These are phyloP conservation scores for Oryza meridionalis DNA, from an alignment of 176 grass and related monocot species.

Conservation along the genomic window DNA sequence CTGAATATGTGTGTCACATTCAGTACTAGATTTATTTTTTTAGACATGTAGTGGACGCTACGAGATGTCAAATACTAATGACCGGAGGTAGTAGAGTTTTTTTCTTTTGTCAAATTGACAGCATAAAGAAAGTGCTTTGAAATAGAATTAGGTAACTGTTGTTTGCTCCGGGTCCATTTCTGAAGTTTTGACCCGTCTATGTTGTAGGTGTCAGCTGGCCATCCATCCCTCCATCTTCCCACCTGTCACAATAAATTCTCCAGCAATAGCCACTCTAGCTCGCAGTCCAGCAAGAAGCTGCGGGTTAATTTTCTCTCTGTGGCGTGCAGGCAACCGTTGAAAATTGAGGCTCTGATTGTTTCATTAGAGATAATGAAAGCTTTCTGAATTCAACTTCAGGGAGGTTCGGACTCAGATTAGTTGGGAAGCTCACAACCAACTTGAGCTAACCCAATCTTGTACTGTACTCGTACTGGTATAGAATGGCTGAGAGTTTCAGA, in stretches of 20 bases:
- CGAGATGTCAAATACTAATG: no score
- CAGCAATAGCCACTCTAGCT: not conserved
- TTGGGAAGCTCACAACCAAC: conserved; percentile 12
- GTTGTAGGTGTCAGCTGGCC: not conserved
- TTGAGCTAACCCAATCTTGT: not conserved
- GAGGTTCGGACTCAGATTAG: not conserved
- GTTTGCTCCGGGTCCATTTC: not conserved
- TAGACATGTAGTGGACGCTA: no score
- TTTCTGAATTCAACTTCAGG: not conserved
- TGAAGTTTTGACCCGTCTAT: conserved; percentile 21
- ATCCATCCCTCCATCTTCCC: conserved; percentile 11
- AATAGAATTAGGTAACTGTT: conserved; percentile 36
- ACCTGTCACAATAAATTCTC: conserved; percentile 30
- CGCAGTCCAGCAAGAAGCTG: not conserved
- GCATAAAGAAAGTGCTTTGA: conserved; percentile 1
- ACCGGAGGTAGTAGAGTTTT: no score
- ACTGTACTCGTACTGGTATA: no score
- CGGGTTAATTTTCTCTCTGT: not conserved
- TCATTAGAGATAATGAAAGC: not conserved
- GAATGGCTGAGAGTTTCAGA: not conserved
- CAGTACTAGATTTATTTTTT: no score
- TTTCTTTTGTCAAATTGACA: not conserved
- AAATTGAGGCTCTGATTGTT: not conserved
- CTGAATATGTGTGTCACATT: no score
- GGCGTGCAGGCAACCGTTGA: conserved; percentile 5